These are phyloP conservation scores for Prunus mira DNA, from an alignment of 306 rosid species.

Conservation along the genomic window DNA sequence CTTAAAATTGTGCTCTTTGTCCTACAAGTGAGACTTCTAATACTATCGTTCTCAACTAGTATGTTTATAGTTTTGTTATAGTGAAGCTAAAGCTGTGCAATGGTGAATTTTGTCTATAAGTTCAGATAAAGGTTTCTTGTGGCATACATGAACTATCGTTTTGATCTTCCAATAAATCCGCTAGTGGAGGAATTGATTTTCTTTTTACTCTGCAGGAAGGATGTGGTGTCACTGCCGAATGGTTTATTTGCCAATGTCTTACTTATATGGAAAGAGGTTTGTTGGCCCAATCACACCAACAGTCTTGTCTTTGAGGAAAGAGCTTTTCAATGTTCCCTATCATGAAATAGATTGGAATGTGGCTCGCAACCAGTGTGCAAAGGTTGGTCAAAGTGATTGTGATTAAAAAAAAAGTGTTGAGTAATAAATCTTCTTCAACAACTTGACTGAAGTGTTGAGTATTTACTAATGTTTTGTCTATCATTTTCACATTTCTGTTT, in stretches of 20 bases:
- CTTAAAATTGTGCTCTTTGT: background rate
- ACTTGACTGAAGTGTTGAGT: background rate
- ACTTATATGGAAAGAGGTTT: slow-evolving; percentile 89
- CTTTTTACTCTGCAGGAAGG: slow-evolving; percentile 57
- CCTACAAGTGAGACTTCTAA: background rate
- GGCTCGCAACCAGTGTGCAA: slow-evolving; percentile 81
- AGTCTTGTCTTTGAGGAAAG: slow-evolving; percentile 73
- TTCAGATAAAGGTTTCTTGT: background rate
- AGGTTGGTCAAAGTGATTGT: slow-evolving; percentile 49
- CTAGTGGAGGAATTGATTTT: background rate
- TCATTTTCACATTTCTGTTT: background rate
- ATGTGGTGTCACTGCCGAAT: slow-evolving; percentile 98
- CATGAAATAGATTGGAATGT: slow-evolving; percentile 80
- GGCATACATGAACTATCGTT: background rate
- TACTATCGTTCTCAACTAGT: background rate
- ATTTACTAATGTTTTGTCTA: background rate
- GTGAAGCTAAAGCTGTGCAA: background rate
- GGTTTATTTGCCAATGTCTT: slow-evolving; percentile 95
- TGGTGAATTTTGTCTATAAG: background rate
- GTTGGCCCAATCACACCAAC: slow-evolving; percentile 82
- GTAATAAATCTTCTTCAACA: background rate
- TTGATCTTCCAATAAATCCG: background rate
- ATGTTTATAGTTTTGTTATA: background rate
- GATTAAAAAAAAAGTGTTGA: background rate
- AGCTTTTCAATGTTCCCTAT: slow-evolving; percentile 61